Evolutionary conservation across 2,329 filamentous ascomycete species (phyloP).

Genomic region (Colletotrichum gloeosporioides): DNA sequence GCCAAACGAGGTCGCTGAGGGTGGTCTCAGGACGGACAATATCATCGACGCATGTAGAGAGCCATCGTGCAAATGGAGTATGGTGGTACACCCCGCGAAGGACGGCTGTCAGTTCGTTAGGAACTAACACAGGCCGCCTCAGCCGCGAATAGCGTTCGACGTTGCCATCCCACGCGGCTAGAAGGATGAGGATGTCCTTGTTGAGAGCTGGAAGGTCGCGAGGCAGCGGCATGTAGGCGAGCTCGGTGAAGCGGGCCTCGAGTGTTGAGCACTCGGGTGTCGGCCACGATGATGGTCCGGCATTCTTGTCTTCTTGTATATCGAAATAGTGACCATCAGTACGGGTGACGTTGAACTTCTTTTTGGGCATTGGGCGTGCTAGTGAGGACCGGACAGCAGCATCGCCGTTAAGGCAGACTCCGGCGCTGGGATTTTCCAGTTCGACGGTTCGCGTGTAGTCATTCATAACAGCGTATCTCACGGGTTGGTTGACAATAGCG

Average conservation of each 20-base stretch:
- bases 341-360: neutral
- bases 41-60: neutral
- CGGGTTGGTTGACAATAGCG: conserved; percentile 29
- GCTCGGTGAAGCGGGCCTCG: conserved; percentile 16
- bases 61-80: conserved; percentile 34
- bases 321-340: conserved; percentile 16
- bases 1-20: neutral
- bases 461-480: conserved; percentile 39
- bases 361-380: no score
- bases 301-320: conserved; percentile 33
- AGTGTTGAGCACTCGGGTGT: neutral
- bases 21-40: accelerated
- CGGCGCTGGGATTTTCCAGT: neutral
- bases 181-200: conserved; percentile 41
- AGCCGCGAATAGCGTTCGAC: conserved; percentile 44
- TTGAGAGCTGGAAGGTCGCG: conserved; percentile 37
- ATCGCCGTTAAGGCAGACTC: conserved; percentile 36
- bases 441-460: conserved; percentile 35
- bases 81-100: conserved; percentile 42
- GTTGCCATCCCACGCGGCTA: conserved; percentile 42
- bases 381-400: conserved; percentile 30
- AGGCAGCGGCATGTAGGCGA: conserved; percentile 36
- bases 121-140: conserved; percentile 28
- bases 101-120: conserved; percentile 30
- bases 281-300: conserved; percentile 3